A percentile compares a stretch with the other conserved stretches of the same genome.
These are phyloP conservation scores for Gaillardinia entomophila DNA, from an alignment of 805 yeast species.

Conservation along the genomic window DNA sequence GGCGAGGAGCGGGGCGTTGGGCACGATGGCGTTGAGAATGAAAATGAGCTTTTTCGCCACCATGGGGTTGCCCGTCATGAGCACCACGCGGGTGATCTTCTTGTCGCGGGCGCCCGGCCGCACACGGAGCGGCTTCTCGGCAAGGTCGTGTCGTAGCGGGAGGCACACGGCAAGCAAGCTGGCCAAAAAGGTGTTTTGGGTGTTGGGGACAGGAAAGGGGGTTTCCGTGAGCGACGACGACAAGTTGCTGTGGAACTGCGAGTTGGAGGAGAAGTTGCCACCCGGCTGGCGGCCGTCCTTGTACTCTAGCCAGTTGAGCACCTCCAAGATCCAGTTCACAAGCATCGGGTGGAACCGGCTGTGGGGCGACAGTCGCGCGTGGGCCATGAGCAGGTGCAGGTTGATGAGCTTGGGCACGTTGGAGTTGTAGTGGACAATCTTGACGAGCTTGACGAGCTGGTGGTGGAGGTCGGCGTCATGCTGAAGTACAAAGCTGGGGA, in stretches of 20 bases:
- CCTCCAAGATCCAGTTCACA: slow-evolving; percentile 47
- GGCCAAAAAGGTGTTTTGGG: slow-evolving; percentile 36
- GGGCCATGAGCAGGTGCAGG: slow-evolving; percentile 29
- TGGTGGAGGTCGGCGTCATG: slow-evolving; percentile 38
- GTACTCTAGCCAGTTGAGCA: slow-evolving; percentile 50
- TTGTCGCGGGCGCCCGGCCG: slow-evolving; percentile 10
- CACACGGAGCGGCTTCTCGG: slow-evolving; percentile 26
- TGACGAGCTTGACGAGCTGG: slow-evolving; percentile 30
- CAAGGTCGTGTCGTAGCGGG: slow-evolving; percentile 33
- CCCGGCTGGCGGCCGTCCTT: slow-evolving; percentile 36
- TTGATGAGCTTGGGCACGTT: slow-evolving; percentile 45
- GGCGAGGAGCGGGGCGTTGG: slow-evolving; percentile 16
- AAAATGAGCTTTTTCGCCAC: slow-evolving; percentile 56
- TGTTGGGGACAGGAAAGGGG: slow-evolving; percentile 2
- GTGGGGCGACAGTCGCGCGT: slow-evolving; percentile 2
- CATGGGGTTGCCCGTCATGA: slow-evolving; percentile 55
- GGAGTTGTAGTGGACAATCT: slow-evolving; percentile 30
- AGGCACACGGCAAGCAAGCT: slow-evolving; percentile 41
- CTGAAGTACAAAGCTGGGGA: slow-evolving; percentile 35
- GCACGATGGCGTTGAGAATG: slow-evolving; percentile 46
- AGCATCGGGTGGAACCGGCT: slow-evolving; percentile 27
- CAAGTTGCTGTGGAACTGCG: slow-evolving; percentile 5
- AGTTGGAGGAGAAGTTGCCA: slow-evolving; percentile 5
- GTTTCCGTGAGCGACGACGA: slow-evolving; percentile 2
- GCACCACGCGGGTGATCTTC: slow-evolving; percentile 43